Base-by-base conservation (phyloP, 306 rosid genomes). In the Morella rubra region DNA sequence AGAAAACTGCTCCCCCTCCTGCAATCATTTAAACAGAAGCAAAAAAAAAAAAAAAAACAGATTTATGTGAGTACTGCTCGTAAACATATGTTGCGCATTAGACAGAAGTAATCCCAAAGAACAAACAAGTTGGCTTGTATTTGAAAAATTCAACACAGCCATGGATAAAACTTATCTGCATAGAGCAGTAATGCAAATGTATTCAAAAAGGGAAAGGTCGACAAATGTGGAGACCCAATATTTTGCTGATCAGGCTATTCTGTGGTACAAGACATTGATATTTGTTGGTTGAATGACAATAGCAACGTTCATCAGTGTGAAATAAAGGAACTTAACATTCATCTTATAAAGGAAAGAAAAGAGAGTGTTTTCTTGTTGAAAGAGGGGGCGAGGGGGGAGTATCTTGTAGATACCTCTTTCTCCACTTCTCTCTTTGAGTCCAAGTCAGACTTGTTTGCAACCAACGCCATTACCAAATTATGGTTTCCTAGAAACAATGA, bases 1-100 rank as follows among this genome's bases (percentile, higher is more conserved):
- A 20, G 97, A 88, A 86, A 76, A 89, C 81, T 86, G 85, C 61
- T 91, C 89, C 71, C 89, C 98, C 69, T 83, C 98, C 98, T 93
- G 86, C 73, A 69, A 50, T 46, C 60, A 20, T 47, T 56, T 7
- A 66, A 44, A 58, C 15, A 22, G 4, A 37, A 55, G 14, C 18
- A 75, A 55, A 60, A 5, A 69, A 41, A 24, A 73, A 10, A 74
- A 13, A 32, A 40, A 13, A 51, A n/a, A 19, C 1, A 27, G 20
- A 12, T 19, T 1, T 65, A 41, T 16, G 20, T 10, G 41, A 58
- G 64, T 19, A 1, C 49, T 40, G 46, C 16, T 66, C 46, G 7
- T 13, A 62, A 66, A 8, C 42, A 65, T 65, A 42, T 66, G 49
- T 66, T 49, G 49, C 12, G 9, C 50, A 7, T 41, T 18, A 65